A percentile compares a stretch with the other conserved stretches of the same genome.
phyloP scores from a whole-genome alignment of 2,329 filamentous ascomycete genomes.

The Chaetomiaceae sp. region DNA sequence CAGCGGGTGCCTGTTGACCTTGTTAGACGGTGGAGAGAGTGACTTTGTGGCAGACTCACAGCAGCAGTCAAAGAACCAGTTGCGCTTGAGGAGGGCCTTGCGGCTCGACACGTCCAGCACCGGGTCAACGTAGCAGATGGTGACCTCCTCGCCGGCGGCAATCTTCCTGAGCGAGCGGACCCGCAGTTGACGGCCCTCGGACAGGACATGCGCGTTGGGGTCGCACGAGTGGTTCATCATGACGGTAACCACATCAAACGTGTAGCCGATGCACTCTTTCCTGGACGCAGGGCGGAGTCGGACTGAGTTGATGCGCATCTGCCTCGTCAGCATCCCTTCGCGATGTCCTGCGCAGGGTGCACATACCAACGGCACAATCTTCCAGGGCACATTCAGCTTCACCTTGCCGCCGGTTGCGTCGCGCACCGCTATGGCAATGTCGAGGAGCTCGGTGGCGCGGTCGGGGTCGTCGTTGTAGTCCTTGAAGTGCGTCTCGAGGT shows the following conservation, averaged over 20 bases:
- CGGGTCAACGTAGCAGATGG: constrained; percentile 31
- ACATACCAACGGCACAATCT: constrained; percentile 24
- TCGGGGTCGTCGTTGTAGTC: constrained; percentile 18
- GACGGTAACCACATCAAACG: constrained; percentile 30
- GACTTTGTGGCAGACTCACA: constrained; percentile 24
- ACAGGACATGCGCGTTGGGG: constrained; percentile 33
- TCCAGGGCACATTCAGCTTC: constrained; percentile 15
- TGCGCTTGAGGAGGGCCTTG: constrained; percentile 20
- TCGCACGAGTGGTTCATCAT: constrained; percentile 37
- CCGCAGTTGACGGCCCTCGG: constrained; percentile 31
- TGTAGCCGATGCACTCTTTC: constrained; percentile 26
- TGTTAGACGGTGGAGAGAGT: neutral
- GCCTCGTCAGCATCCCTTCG: neutral
- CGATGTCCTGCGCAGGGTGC: neutral
- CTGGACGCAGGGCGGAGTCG: constrained; percentile 23
- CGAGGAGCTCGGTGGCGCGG: constrained; percentile 1
- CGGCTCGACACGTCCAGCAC: constrained; percentile 26
- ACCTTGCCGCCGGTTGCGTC: constrained; percentile 15
- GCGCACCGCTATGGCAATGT: constrained; percentile 14
- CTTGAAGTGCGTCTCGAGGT: constrained; percentile 28
- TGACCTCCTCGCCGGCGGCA: constrained; percentile 34
- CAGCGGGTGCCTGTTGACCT: constrained; percentile 25
- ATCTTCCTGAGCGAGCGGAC: constrained; percentile 32
- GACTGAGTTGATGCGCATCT: constrained; percentile 30
- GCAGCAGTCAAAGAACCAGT: constrained; percentile 29